Evolutionary conservation across 169 alveolate species (phyloP).

Genomic region (Cryptosporidium tyzzeri): DNA sequence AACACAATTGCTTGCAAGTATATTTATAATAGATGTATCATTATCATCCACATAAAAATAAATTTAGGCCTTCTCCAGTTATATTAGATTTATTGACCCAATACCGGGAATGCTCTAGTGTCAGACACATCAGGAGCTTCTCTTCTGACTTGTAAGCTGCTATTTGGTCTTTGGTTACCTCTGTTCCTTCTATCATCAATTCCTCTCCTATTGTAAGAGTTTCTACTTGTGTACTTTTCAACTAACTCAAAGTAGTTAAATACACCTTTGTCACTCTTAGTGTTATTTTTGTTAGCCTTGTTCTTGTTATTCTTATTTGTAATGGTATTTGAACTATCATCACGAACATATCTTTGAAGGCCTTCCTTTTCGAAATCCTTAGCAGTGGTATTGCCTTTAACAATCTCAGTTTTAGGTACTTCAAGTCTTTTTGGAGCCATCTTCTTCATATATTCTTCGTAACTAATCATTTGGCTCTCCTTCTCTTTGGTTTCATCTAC

Average conservation of each 20-base stretch:
- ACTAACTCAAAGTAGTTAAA: conserved; percentile 59
- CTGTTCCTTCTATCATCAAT: conserved; percentile 16
- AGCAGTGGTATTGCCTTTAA: conserved; percentile 44
- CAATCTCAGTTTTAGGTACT: background rate
- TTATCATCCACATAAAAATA: background rate
- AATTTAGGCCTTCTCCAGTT: background rate
- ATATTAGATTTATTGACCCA: conserved; percentile 27
- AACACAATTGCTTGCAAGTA: background rate
- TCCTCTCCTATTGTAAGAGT: conserved; percentile 25
- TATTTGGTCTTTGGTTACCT: background rate
- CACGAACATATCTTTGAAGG: conserved; percentile 37
- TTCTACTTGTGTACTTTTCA: conserved; percentile 39
- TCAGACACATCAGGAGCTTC: conserved; percentile 76
- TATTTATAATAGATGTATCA: background rate
- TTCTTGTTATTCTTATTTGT: conserved; percentile 14
- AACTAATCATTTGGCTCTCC: conserved; percentile 28
- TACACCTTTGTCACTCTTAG: conserved; percentile 39
- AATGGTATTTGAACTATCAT: background rate
- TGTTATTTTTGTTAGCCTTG: background rate
- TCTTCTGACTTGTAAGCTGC: conserved; percentile 33
- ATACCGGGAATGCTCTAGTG: conserved; percentile 62
- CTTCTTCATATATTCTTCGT: conserved; percentile 56
- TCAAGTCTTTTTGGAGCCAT: conserved; percentile 47
- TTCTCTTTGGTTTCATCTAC: background rate
- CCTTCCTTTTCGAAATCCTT: conserved; percentile 68